Evolutionary conservation across 345 rosid species (phyloP), one percentile per base, ranked within the genome.

Genomic region (Arabis alpina): DNA sequence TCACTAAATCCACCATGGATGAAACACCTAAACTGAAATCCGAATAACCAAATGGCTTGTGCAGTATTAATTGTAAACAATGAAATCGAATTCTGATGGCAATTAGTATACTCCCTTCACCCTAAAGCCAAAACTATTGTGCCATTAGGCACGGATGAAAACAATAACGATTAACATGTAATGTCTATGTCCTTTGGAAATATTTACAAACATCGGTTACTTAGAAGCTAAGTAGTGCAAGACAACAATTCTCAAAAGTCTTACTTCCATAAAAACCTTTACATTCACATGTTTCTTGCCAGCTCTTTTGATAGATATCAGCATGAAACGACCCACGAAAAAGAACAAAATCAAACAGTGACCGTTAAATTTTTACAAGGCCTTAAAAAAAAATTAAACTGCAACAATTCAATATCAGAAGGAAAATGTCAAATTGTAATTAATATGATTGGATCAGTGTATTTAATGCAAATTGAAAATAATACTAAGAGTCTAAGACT

Each of bases 261-360:
- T 42, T 59, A 41, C 19, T 24, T 41, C 48, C 6, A 59, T 36
- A 58, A 59, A 41, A 24, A 13, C 39, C 25, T 60, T 60, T 40
- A 6, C 49, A 59, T 42, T 12, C 63, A 68, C 49, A 36, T 57
- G 64, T 57, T 41, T 36, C 16, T 57, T 57, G 57, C 73, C 57
- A 68, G 64, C 64, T 25, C 40, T 59, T 69, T 58, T 58, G 58
- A 58, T 15, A 57, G 14, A 2, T 37, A 36, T 49, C 40, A 68
- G 57, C 65, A 27, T 14, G 28, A 47, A 24, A 23, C 23, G 39
- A 14, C 57, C 48, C 39, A 48, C 58, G 10, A 12, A 50, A 50
- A 49, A 27, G 0, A 15, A 37, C 39, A 37, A 49, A 70, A 70
- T 59, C 8, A 50, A 70, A 39, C 16, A 40, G 12, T 49, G 27